Evolutionary conservation across 2,329 filamentous ascomycete species (phyloP).

Genomic region (Pestalotiopsis sp.): DNA sequence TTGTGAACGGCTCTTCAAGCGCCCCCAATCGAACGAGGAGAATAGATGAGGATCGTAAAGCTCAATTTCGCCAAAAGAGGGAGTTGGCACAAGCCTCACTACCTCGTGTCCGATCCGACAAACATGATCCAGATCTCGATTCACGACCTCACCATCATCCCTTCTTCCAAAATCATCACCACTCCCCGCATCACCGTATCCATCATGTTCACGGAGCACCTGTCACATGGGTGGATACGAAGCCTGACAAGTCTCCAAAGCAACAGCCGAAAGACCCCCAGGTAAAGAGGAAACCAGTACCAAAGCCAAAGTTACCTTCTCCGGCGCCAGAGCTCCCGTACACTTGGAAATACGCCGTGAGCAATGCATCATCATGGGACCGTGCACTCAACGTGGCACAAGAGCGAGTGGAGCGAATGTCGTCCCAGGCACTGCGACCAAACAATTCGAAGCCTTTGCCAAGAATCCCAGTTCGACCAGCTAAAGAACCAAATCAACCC

Average conservation of each 20-base stretch:
- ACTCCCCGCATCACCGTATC: background rate
- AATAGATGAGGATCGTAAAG: background rate
- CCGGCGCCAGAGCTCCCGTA: slow-evolving; percentile 26
- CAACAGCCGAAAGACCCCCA: background rate
- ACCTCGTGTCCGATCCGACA: background rate
- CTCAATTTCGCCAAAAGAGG: background rate
- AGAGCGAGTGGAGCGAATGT: slow-evolving; percentile 24
- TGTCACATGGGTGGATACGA: background rate
- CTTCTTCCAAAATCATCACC: background rate
- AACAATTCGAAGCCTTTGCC: slow-evolving; percentile 4
- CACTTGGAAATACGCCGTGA: slow-evolving; percentile 26
- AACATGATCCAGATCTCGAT: background rate
- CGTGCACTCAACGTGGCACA: slow-evolving; percentile 29
- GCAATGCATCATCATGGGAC: slow-evolving; percentile 31
- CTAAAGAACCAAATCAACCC: background rate
- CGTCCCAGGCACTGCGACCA: slow-evolving; percentile 14
- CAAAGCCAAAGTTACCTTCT: background rate
- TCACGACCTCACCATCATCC: background rate
- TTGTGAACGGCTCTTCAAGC: background rate
- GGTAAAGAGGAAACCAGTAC: background rate
- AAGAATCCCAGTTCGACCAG: background rate
- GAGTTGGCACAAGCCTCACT: background rate
- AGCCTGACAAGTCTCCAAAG: background rate
- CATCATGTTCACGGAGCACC: background rate
- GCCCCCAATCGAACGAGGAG: background rate